Evolutionary conservation across 176 grass and related monocot species (phyloP), one percentile per base, ranked within the genome.

Genomic region (Avena atlantica): DNA sequence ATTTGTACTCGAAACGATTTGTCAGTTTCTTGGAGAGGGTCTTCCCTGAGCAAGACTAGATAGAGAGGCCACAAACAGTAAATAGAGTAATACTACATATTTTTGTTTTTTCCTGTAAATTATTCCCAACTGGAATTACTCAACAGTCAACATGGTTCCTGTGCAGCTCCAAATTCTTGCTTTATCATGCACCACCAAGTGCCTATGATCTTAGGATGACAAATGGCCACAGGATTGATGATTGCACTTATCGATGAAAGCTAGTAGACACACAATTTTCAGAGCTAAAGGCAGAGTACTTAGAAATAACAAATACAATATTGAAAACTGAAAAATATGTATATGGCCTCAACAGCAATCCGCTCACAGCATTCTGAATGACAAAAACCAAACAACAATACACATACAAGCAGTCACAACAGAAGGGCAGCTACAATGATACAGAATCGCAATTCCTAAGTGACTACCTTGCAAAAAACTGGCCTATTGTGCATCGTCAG

Each of bases 1-100:
- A 78, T 57, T 86, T 85, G 50, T 99, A 97, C 75, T 87, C 91
- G 2, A 91, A 91, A 84, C 89, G 97, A 84, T 99, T 99, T 40
- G 82, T 99, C 56, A 81, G 86, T 75, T 99, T 97, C 83, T 65
- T 97, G 56, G 91, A 94, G 89, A 93, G 80, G 75, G 87, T 97
- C 76, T 99, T 99, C 47, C 94, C 90, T 44, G 91, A 89, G 67
- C 84, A 89, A 78, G 67, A 88, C 42, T 82, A 67, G 84, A 47
- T 79, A 70, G 51, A 82, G 34, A 78, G 73, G 25, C 13, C 40
- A 3, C 78, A 27, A 72, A 64, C 42, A 66, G 72, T 81, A 85
- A 51, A 85, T 85, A 81, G 57, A 81, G 36, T 40, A 27, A 21
- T 16, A 42, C 40, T 42, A 8, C 37, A 17, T 14, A 44, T 29